A percentile compares a stretch with the other conserved stretches of the same genome.
These are phyloP conservation scores for Dentipellis fragilis DNA, from an alignment of 768 basidiomycete genomes.

Conservation along the genomic window DNA sequence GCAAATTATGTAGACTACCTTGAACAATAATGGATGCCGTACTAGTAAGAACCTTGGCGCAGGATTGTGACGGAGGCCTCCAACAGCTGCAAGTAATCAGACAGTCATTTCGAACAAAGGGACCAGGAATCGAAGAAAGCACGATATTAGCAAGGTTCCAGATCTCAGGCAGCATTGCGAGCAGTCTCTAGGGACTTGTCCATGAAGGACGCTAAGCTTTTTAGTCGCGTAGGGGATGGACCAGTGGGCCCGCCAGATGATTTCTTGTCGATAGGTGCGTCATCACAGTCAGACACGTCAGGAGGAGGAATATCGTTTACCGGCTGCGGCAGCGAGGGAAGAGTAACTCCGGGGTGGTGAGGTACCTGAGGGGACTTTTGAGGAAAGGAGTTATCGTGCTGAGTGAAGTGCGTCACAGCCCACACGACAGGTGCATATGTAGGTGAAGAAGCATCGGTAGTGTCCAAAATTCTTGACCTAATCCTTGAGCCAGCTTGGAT, in stretches of 20 bases:
- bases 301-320: not conserved
- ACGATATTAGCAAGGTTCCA: not conserved
- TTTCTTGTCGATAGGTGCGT: not conserved
- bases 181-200: not conserved
- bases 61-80: too few relatives aligned
- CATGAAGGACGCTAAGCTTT: not conserved
- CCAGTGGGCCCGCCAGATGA: too few relatives aligned
- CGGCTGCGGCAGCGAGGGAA: not conserved
- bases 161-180: not conserved
- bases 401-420: too few relatives aligned
- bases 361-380: not conserved
- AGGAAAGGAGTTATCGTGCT: not conserved
- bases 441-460: too few relatives aligned
- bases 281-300: not conserved
- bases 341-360: not conserved
- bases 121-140: not conserved
- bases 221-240: not conserved
- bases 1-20: too few relatives aligned
- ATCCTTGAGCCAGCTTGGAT: too few relatives aligned
- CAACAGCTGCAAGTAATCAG: too few relatives aligned
- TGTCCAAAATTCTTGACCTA: too few relatives aligned
- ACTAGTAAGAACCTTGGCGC: too few relatives aligned
- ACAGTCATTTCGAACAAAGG: not conserved
- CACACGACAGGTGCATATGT: too few relatives aligned
- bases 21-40: too few relatives aligned